phyloP scores from a whole-genome alignment of 140 eudicot species.

The Senecio squalidus region DNA sequence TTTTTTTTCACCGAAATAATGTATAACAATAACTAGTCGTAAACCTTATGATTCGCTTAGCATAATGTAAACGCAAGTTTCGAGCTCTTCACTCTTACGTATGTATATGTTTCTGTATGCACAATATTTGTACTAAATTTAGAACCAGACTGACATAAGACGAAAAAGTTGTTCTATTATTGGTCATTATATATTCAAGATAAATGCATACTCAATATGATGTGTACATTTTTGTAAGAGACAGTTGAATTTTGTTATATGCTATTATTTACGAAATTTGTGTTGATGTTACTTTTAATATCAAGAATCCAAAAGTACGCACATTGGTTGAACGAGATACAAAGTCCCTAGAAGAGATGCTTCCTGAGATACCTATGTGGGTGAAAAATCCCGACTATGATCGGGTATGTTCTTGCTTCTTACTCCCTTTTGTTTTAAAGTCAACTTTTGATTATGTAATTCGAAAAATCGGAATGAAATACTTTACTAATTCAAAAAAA shows the following conservation, averaged over 20 bases:
- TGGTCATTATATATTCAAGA: no score
- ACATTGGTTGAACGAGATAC: constrained; percentile 78
- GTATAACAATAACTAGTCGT: no score
- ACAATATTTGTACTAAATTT: no score
- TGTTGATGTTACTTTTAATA: constrained; percentile 9
- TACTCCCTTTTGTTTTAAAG: not conserved
- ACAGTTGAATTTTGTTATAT: not conserved
- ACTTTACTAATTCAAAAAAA: no score
- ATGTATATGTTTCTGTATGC: no score
- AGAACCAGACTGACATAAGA: no score
- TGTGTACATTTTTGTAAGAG: not conserved
- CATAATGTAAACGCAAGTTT: no score
- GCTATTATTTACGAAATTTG: not conserved
- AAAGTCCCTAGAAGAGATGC: constrained; percentile 46
- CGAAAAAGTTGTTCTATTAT: no score
- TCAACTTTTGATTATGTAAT: not conserved
- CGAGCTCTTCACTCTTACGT: no score
- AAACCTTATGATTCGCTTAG: no score
- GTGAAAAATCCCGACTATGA: constrained; percentile 93
- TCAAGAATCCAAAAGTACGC: constrained; percentile 71
- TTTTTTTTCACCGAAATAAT: no score
- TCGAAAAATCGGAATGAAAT: not conserved
- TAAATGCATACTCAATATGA: not conserved
- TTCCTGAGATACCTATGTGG: constrained; percentile 95
- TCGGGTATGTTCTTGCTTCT: constrained; percentile 48